These are phyloP conservation scores for Polytrichum formosum DNA, from an alignment of 225 moss, liverwort and hornwort genomes.

Conservation along the genomic window DNA sequence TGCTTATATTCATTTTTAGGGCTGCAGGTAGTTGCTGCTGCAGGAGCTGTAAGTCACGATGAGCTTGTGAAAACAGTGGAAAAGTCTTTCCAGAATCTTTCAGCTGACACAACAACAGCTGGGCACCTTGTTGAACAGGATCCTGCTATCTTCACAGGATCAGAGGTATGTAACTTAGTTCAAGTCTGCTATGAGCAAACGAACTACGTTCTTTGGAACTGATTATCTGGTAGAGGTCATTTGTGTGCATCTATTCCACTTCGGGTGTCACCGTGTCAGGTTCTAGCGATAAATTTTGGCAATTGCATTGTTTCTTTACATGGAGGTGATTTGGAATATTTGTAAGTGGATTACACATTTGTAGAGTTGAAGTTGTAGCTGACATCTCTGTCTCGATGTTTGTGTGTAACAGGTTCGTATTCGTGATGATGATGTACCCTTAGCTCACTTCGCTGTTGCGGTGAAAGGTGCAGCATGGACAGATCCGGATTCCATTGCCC, in stretches of 20 bases:
- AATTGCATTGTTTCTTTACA: too few species aligned
- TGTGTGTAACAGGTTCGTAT: constrained; percentile 64
- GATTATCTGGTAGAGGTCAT: too few species aligned
- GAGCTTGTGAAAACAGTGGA: constrained; percentile 71
- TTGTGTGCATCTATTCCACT: too few species aligned
- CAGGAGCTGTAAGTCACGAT: constrained; percentile 81
- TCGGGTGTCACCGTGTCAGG: too few species aligned
- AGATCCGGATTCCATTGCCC: constrained; percentile 80
- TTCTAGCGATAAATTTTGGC: too few species aligned
- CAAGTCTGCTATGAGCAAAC: too few species aligned
- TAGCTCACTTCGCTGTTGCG: constrained; percentile 74
- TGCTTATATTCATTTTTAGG: too few species aligned
- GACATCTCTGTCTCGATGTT: too few species aligned
- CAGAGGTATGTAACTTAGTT: constrained; percentile 51
- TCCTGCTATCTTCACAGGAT: constrained; percentile 78
- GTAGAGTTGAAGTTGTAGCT: too few species aligned
- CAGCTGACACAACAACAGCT: constrained; percentile 58
- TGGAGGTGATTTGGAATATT: too few species aligned
- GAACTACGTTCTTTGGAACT: too few species aligned
- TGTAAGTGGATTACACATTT: too few species aligned
- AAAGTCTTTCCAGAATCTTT: constrained; percentile 62
- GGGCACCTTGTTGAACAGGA: constrained; percentile 63
- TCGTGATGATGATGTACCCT: constrained; percentile 79
- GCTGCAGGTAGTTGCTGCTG: constrained; percentile 73
- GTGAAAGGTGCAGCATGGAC: constrained; percentile 94